Base-by-base conservation (phyloP, 345 rosid species). In the Heritiera littoralis region DNA sequence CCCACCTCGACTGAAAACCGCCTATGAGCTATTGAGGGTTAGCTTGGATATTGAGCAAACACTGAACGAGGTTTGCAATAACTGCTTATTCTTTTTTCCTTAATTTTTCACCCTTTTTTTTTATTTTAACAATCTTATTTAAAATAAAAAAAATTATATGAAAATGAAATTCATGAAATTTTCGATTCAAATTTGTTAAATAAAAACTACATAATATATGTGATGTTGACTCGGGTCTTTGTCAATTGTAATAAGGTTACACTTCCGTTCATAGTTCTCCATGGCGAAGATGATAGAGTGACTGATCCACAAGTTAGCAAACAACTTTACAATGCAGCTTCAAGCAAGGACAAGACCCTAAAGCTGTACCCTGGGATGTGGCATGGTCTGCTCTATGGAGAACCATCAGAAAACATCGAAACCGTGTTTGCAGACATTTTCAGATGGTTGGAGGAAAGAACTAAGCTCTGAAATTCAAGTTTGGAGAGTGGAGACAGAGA, bases 331-430 rank as follows among this genome's bases (percentile, higher is more conserved):
- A 80, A 78, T 2, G 78, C 78, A 9, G 96, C 99, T 23, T 79
- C 88, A 67, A 92, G 92, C 86, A 69, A 72, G 7, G 98, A 93
- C 91, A 95, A 93, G 88, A 86, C 90, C 17, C 60, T 93, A 30
- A 93, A 91, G 84, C 17, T 92, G 76, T 95, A 95, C 48, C 86
- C 91, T 0, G 88, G 79, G n/a, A 92, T 95, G 99, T 93, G 98
- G 98, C 99, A 95, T n/a, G 94, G 91, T 49, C 60, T 93, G 48
- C 85, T 95, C 7, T 91, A 85, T 58, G 98, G 97, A 2, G 98
- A 95, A 61, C 81, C 94, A 28, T 73, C 66, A 1, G 80, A 83
- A 28, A 95, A 93, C 79, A 82, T 81, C 3, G 84, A 89, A 4
- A 79, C 84, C 4, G 97, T 92, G 28, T 93, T 93, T 69, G n/a